Percentiles rank a stretch among this genome's conserved stretches.
These are phyloP conservation scores for Teratosphaeria nubilosa DNA, from an alignment of 2,329 filamentous ascomycete species.

Conservation along the genomic window DNA sequence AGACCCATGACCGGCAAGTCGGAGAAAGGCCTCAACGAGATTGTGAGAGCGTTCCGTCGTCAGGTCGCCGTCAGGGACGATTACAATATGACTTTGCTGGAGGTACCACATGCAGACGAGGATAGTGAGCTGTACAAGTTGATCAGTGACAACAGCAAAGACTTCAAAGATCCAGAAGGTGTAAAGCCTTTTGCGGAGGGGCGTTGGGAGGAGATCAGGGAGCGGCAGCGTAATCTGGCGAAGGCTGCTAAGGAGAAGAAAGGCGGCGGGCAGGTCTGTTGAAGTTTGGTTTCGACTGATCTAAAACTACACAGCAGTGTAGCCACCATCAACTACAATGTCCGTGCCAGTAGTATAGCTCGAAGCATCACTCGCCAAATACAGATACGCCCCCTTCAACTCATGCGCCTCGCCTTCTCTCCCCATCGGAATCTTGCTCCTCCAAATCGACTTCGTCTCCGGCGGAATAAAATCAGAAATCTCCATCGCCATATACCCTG, in stretches of 20 bases:
- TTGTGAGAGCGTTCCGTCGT: constrained; percentile 20
- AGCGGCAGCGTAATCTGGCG: constrained; percentile 9
- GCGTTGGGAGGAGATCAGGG: constrained; percentile 19
- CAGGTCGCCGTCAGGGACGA: constrained; percentile 11
- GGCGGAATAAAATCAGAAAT: constrained; percentile 55
- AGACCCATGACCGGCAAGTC: constrained; percentile 7
- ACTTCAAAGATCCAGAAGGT: neutral
- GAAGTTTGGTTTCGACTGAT: neutral
- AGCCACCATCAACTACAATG: constrained; percentile 67
- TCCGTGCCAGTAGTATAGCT: constrained; percentile 63
- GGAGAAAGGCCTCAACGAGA: constrained; percentile 15
- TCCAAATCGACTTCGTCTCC: constrained; percentile 64
- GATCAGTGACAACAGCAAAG: constrained; percentile 5
- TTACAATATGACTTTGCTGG: constrained; percentile 4
- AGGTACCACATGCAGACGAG: constrained; percentile 10
- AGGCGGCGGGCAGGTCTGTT: neutral
- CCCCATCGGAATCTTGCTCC: constrained; percentile 70
- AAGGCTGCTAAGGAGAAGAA: neutral
- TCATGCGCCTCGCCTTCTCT: constrained; percentile 64
- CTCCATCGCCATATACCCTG: constrained; percentile 67
- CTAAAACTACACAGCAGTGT: constrained; percentile 27
- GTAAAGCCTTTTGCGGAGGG: constrained; percentile 13
- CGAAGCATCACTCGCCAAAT: constrained; percentile 71
- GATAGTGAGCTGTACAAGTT: constrained; percentile 15
- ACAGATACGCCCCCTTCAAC: constrained; percentile 74